A percentile compares a stretch with the other conserved stretches of the same genome.
These are phyloP conservation scores for Neurospora africana DNA, from an alignment of 495 filamentous ascomycete genomes.

Conservation along the genomic window DNA sequence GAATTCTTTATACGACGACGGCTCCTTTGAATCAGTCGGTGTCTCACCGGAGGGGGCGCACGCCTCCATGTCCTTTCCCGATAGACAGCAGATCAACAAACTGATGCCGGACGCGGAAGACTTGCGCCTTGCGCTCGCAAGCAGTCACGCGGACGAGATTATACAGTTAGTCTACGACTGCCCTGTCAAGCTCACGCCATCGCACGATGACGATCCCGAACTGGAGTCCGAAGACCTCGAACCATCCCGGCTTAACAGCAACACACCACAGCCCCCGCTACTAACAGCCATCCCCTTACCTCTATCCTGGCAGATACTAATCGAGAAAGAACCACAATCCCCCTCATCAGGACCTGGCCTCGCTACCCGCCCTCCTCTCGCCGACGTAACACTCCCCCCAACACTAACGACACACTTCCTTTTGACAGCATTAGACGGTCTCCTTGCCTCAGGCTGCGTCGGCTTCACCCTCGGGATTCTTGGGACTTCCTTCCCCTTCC, in stretches of 20 bases:
- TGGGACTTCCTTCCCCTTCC: constrained; percentile 6
- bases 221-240: not conserved
- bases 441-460: constrained; percentile 12
- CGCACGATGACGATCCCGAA: not conserved
- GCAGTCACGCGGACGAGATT: not conserved
- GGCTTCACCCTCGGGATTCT: constrained; percentile 13
- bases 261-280: not conserved
- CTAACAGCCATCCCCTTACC: constrained; percentile 6
- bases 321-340: constrained; percentile 5
- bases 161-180: constrained; percentile 14
- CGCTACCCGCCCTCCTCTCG: constrained; percentile 6
- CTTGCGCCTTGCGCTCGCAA: not conserved
- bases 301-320: constrained; percentile 11
- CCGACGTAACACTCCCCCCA: constrained; percentile 7
- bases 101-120: not conserved
- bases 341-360: not conserved
- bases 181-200: constrained; percentile 6
- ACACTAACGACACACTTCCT: constrained; percentile 7
- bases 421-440: constrained; percentile 16
- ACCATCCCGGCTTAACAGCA: not conserved
- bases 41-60: not conserved
- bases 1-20: not conserved
- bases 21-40: not conserved
- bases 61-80: not conserved
- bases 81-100: not conserved